A percentile compares a stretch with the other conserved stretches of the same genome.
phyloP scores from a whole-genome alignment of 441 rosid genomes.

The Hypseocharis bilobata region DNA sequence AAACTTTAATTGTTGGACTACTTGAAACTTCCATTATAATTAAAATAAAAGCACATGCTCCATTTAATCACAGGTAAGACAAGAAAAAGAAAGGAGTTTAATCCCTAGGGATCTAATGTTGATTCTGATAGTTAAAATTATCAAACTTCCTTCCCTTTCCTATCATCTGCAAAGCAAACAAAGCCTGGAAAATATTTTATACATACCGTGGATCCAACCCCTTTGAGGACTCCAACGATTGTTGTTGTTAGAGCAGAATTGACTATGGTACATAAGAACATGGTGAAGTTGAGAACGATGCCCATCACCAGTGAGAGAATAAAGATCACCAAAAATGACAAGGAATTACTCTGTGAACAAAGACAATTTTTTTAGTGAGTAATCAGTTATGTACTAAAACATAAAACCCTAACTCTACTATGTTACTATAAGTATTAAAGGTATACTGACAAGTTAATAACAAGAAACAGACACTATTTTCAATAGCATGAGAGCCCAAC shows the following conservation, averaged over 20 bases:
- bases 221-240: constrained; percentile 93
- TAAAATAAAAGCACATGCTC: neutral
- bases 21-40: neutral
- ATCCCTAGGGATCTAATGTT: too few species aligned
- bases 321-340: constrained; percentile 57
- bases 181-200: neutral
- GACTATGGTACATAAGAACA: constrained; percentile 92
- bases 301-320: constrained; percentile 80
- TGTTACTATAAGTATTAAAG: neutral
- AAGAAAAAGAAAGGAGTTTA: neutral
- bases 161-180: neutral
- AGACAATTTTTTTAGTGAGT: constrained; percentile 20
- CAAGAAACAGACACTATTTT: neutral
- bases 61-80: constrained; percentile 1
- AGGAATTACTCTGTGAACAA: constrained; percentile 56
- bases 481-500: neutral
- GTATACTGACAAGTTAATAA: neutral
- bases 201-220: constrained; percentile 91
- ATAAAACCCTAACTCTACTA: neutral
- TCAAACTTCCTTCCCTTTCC: neutral
- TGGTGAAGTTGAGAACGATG: constrained; percentile 83
- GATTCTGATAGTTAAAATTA: too few species aligned
- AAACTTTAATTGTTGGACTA: constrained; percentile 3
- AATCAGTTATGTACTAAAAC: neutral
- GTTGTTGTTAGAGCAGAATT: constrained; percentile 95